A percentile compares a stretch with the other conserved stretches of the same genome.
Conservation (phyloP, 2,329 filamentous ascomycete genomes). For the Leptographium flavum region DNA sequence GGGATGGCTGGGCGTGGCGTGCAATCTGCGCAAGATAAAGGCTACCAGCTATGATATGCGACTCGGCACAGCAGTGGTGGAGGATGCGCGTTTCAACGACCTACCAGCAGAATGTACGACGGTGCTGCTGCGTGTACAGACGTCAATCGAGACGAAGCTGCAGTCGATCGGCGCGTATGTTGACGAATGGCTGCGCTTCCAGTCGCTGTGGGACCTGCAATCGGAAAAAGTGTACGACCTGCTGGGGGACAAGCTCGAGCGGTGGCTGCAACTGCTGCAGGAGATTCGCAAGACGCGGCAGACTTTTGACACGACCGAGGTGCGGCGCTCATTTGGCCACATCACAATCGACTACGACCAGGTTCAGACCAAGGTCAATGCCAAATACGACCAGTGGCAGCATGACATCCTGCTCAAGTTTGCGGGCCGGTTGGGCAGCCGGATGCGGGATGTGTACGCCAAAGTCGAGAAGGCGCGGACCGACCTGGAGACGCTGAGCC, state of each 20-base stretch:
- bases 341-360: slow-evolving; percentile 96
- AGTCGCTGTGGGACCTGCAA: slow-evolving; percentile 95
- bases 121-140: slow-evolving; percentile 66
- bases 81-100: slow-evolving; percentile 64
- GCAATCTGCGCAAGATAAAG: slow-evolving; percentile 86
- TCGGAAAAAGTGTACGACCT: slow-evolving; percentile 90
- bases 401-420: slow-evolving; percentile 94
- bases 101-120: slow-evolving; percentile 73
- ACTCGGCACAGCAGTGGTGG: slow-evolving; percentile 50
- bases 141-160: slow-evolving; percentile 70
- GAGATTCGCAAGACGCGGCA: slow-evolving; percentile 91
- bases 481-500: slow-evolving; percentile 79
- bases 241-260: slow-evolving; percentile 77
- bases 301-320: slow-evolving; percentile 95
- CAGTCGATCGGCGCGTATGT: slow-evolving; percentile 71
- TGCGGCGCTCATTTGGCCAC: slow-evolving; percentile 83
- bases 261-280: slow-evolving; percentile 91
- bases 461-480: slow-evolving; percentile 84
- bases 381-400: slow-evolving; percentile 99
- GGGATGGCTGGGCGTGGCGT: slow-evolving; percentile 83
- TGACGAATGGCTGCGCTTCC: slow-evolving; percentile 96
- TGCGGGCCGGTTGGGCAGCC: slow-evolving; percentile 70
- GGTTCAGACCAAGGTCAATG: slow-evolving; percentile 95
- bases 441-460: slow-evolving; percentile 83
- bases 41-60: slow-evolving; percentile 90